Evolutionary conservation across 2,329 filamentous ascomycete genomes (phyloP).

Genomic region (Aspergillus hiratsukae): DNA sequence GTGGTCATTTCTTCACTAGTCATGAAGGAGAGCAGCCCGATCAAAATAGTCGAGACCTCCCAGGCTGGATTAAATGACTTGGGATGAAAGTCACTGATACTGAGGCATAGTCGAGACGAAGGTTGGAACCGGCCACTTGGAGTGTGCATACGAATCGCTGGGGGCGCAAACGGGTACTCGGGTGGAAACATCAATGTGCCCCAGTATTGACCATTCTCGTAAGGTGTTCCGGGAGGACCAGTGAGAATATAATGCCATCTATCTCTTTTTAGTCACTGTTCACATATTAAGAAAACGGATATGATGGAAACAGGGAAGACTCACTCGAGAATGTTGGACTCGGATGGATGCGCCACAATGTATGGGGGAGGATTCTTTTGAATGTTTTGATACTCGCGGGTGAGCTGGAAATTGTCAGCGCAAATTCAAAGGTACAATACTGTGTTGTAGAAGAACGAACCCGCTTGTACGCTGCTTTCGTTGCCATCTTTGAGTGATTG

Average conservation of each 20-base stretch:
- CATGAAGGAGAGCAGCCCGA: slow-evolving; percentile 95
- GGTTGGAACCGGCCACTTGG: slow-evolving; percentile 93
- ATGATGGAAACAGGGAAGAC: slow-evolving; percentile 22
- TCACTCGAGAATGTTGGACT: slow-evolving; percentile 85
- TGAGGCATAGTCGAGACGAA: slow-evolving; percentile 84
- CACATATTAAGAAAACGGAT: neutral
- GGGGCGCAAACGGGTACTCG: slow-evolving; percentile 95
- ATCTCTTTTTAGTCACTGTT: slow-evolving; percentile 15
- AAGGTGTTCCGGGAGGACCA: slow-evolving; percentile 88
- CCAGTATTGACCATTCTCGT: slow-evolving; percentile 96
- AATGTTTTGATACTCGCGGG: slow-evolving; percentile 61
- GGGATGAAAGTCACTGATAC: slow-evolving; percentile 95
- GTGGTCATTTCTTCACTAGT: slow-evolving; percentile 98
- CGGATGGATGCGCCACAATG: slow-evolving; percentile 83
- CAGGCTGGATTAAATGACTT: slow-evolving; percentile 98
- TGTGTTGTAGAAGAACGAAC: slow-evolving; percentile 41
- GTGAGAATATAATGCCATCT: slow-evolving; percentile 96
- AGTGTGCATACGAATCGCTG: slow-evolving; percentile 98
- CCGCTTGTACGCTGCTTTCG: slow-evolving; percentile 67
- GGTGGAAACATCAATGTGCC: slow-evolving; percentile 91
- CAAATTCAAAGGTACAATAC: neutral
- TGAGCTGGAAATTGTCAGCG: slow-evolving; percentile 43
- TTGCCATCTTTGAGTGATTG: slow-evolving; percentile 54
- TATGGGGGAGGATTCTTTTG: slow-evolving; percentile 78
- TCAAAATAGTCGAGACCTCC: slow-evolving; percentile 95